phyloP scores from a whole-genome alignment of 2,329 filamentous ascomycete genomes.

The Fusarium anthophilum region DNA sequence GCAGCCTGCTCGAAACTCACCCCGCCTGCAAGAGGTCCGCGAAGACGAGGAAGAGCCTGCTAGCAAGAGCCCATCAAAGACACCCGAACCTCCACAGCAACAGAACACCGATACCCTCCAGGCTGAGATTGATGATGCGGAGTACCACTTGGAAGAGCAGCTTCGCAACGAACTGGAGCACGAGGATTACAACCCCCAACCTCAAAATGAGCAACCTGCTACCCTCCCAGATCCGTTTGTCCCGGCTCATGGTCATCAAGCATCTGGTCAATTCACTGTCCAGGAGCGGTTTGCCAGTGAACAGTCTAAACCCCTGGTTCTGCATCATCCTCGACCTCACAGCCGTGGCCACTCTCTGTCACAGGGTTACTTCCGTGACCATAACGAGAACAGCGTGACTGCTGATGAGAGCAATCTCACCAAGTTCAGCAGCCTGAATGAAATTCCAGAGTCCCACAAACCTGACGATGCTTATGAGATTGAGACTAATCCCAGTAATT shows the following conservation, averaged over 20 bases:
- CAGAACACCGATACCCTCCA: conserved; percentile 76
- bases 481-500: conserved; percentile 77
- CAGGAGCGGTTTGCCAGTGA: conserved; percentile 63
- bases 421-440: conserved; percentile 51
- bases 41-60: conserved; percentile 74
- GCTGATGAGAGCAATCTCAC: conserved; percentile 32
- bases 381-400: conserved; percentile 52
- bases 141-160: conserved; percentile 85
- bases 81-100: conserved; percentile 59
- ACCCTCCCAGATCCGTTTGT: conserved; percentile 38
- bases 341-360: conserved; percentile 77
- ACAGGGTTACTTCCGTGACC: conserved; percentile 70
- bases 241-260: conserved; percentile 52
- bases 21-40: conserved; percentile 75
- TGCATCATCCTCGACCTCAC: conserved; percentile 79
- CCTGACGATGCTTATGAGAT: conserved; percentile 70
- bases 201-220: conserved; percentile 46
- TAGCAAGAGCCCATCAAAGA: conserved; percentile 63
- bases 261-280: conserved; percentile 59
- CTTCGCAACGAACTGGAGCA: conserved; percentile 82
- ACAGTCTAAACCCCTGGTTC: conserved; percentile 62
- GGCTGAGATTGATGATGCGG: conserved; percentile 84
- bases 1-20: conserved; percentile 64
- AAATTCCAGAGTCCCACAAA: conserved; percentile 52
- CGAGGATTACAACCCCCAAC: conserved; percentile 77